These are phyloP conservation scores for Cotoneaster glaucophyllus DNA, from an alignment of 306 rosid genomes.

Conservation along the genomic window DNA sequence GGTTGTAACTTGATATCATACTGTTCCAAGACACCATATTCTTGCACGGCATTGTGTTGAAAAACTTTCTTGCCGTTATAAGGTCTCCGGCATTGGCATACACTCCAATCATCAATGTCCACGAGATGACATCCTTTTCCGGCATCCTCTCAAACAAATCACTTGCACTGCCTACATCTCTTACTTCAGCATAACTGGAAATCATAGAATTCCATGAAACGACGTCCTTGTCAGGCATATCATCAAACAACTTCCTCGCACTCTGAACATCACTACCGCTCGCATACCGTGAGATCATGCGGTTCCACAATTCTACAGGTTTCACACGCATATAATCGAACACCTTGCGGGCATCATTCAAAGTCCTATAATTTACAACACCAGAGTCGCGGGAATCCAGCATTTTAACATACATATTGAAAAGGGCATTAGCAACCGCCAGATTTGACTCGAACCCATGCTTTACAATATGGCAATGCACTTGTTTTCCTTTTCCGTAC, in stretches of 20 bases:
- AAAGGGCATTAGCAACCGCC: conserved; percentile 19
- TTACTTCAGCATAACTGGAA: conserved; percentile 11
- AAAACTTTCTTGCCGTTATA: conserved; percentile 12
- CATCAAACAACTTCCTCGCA: conserved; percentile 21
- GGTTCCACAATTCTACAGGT: conserved; percentile 12
- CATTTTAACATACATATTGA: conserved; percentile 8
- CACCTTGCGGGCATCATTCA: conserved; percentile 14
- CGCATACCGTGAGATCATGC: conserved; percentile 2
- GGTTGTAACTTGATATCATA: conserved; percentile 23
- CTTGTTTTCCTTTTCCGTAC: conserved; percentile 13
- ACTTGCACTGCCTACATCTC: conserved; percentile 9
- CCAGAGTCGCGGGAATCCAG: background rate
- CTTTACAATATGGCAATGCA: conserved; percentile 18
- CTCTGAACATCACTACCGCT: conserved; percentile 6
- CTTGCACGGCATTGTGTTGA: conserved; percentile 23
- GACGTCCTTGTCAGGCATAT: conserved; percentile 16
- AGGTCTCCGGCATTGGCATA: conserved; percentile 19
- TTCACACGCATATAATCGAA: conserved; percentile 15
- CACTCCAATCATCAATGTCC: conserved; percentile 22
- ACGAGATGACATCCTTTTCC: conserved; percentile 22
- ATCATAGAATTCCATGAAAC: conserved; percentile 26
- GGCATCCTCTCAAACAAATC: conserved; percentile 18
- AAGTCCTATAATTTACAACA: background rate
- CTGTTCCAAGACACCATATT: conserved; percentile 29
- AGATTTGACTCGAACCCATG: conserved; percentile 9